Base-by-base conservation (phyloP, 169 alveolate genomes). In the Eimeria tenella region DNA sequence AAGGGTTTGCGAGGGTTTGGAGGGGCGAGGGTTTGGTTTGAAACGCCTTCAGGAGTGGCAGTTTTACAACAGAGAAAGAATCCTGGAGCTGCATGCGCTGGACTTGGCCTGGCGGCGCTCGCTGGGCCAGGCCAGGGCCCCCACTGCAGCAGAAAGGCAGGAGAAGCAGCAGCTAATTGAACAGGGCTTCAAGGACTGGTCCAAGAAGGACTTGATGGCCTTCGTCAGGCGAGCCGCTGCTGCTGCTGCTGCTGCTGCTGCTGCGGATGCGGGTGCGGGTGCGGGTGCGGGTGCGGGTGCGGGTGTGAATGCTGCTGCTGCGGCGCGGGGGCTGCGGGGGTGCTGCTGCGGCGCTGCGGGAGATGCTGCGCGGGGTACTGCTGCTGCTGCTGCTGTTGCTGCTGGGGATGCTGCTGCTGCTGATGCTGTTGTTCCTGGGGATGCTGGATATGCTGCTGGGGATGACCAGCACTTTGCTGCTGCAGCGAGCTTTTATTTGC, bases 151-250 rank as follows among this genome's bases (percentile, higher is more conserved):
- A 63, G 83, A 77, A 49, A 93, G 95, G n/a, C 95, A 79, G 21
- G 93, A 93, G 49, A 96, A 95, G 31, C 96, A 88, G 13, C 68
- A 89, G 82, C 94, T 96, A 9, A 71, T 96, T 5, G 49, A 94
- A 0, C 95, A 95, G 63, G 97, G 97, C 0, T 96, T 96, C 73
- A 94, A 95, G n/a, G 91, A 81, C 19, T 96, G 97, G 97, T 84
- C 96, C 50, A 94, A 90, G 65, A 86, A 94, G n/a, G 96, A 96
- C 77, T 84, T 96, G 87, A 86, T 89, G 11, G 91, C 94, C 50
- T 96, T 96, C 21, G 90, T 96, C 58, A 93, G 93, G 97, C 94
- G n/a, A 52, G 89, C 25, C 1, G 68, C 15, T 53, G 42, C 42
- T 31, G 42, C 42, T 31, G 42, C 42, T 31, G 42, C 42, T 31